These are phyloP conservation scores for Xylaria grammica DNA, from an alignment of 495 filamentous ascomycete genomes.

Conservation along the genomic window DNA sequence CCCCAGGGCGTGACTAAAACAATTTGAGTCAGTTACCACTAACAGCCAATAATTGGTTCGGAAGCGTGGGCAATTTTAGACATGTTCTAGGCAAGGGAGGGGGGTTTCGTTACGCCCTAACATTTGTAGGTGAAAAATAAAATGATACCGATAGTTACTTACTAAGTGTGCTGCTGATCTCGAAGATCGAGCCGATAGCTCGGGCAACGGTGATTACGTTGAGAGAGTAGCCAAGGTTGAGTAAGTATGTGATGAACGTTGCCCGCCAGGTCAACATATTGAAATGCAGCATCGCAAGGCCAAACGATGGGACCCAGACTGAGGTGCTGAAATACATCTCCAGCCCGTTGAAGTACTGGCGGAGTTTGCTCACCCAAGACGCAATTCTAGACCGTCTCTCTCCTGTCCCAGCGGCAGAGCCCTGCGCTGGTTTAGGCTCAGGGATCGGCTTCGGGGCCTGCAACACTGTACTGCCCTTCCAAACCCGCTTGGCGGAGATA, in stretches of 20 bases:
- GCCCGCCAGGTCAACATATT: conserved; percentile 64
- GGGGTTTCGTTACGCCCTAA: too few species aligned
- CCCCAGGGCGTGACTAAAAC: conserved; percentile 40
- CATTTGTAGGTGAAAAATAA: too few species aligned
- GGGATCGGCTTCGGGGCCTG: conserved; percentile 33
- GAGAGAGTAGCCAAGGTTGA: conserved; percentile 59
- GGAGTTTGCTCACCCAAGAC: conserved; percentile 25
- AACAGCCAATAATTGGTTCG: too few species aligned
- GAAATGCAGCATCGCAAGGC: conserved; percentile 61
- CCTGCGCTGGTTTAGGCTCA: background rate
- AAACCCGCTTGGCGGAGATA: conserved; percentile 44
- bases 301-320: conserved; percentile 59
- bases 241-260: conserved; percentile 65
- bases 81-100: too few species aligned
- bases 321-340: conserved; percentile 46
- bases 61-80: too few species aligned
- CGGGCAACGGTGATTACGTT: conserved; percentile 59
- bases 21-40: background rate
- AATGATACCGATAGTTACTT: background rate
- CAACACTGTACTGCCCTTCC: conserved; percentile 40
- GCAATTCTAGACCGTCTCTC: conserved; percentile 17
- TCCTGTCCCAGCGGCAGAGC: background rate
- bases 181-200: conserved; percentile 57
- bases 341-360: conserved; percentile 39
- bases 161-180: conserved; percentile 53